phyloP scores from a whole-genome alignment of 306 rosid species.

The Pyrus pyrifolia region DNA sequence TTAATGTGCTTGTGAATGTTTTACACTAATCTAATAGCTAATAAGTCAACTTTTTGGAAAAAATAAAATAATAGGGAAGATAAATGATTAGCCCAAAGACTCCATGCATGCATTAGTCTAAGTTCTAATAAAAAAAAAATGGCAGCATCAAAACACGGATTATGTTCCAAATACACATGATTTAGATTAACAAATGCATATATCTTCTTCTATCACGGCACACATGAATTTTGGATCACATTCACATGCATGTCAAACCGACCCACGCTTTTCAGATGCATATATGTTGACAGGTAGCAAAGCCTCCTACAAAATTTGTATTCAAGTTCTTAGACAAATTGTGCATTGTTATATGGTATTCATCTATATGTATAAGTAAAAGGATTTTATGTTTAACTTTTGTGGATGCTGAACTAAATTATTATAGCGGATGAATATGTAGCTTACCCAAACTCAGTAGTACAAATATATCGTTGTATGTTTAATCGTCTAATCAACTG shows the following conservation, averaged over 20 bases:
- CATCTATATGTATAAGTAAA: too few relatives aligned
- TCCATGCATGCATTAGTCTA: not conserved
- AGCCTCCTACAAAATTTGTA: not conserved
- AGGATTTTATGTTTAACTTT: not conserved
- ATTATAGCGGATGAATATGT: too few relatives aligned
- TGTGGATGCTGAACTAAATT: not conserved
- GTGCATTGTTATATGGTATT: too few relatives aligned
- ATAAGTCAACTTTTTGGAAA: not conserved
- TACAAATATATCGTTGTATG: too few relatives aligned
- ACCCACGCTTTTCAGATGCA: not conserved
- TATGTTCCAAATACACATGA: slow-evolving; percentile 25
- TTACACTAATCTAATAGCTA: not conserved
- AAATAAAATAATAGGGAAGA: not conserved
- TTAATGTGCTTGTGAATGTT: not conserved
- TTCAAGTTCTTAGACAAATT: not conserved
- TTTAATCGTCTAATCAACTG: too few relatives aligned
- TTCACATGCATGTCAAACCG: not conserved
- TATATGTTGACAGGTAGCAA: not conserved
- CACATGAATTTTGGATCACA: slow-evolving; percentile 7
- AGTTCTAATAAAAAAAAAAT: not conserved
- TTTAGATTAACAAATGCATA: not conserved
- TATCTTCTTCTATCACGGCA: not conserved
- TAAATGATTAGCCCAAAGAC: not conserved
- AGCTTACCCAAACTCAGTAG: not conserved
- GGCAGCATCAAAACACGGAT: slow-evolving; percentile 7